Percentiles rank a stretch among this genome's conserved stretches.
Evolutionary conservation across 495 filamentous ascomycete species (phyloP).

Genomic region (Hyphodiscus hymeniophilus): DNA sequence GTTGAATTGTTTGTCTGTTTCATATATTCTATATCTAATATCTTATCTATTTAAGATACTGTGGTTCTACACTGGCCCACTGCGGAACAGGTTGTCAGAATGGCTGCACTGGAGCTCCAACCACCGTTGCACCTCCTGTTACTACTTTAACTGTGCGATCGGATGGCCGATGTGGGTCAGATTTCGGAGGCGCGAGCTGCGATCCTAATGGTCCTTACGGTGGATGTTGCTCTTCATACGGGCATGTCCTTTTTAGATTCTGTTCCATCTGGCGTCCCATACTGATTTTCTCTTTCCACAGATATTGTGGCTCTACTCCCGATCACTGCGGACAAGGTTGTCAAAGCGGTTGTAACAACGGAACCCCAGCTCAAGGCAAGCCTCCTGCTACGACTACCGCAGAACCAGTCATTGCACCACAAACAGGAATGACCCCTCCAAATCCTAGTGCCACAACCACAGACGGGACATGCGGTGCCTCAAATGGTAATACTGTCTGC

Average conservation of each 20-base stretch:
- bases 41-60: too few relatives aligned
- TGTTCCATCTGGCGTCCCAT: conserved; percentile 21
- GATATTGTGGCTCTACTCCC: conserved; percentile 22
- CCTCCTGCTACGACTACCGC: conserved; percentile 20
- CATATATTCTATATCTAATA: too few relatives aligned
- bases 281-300: conserved; percentile 1
- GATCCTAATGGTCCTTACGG: conserved; percentile 19
- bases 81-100: too few relatives aligned
- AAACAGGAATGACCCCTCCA: conserved; percentile 10
- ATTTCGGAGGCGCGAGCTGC: conserved; percentile 19
- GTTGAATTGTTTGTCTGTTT: too few relatives aligned
- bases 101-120: too few relatives aligned
- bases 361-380: not conserved
- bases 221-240: conserved; percentile 6
- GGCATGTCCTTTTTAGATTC: too few relatives aligned
- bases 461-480: conserved; percentile 41
- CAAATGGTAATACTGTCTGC: conserved; percentile 33
- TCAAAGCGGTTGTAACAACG: conserved; percentile 17
- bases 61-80: too few relatives aligned
- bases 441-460: conserved; percentile 27
- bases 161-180: too few relatives aligned
- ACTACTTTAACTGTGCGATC: too few relatives aligned
- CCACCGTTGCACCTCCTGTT: too few relatives aligned
- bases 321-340: conserved; percentile 24
- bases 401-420: conserved; percentile 29